Evolutionary conservation across 164 flowering plant species (phyloP).

Genomic region (Akebia trifoliata): DNA sequence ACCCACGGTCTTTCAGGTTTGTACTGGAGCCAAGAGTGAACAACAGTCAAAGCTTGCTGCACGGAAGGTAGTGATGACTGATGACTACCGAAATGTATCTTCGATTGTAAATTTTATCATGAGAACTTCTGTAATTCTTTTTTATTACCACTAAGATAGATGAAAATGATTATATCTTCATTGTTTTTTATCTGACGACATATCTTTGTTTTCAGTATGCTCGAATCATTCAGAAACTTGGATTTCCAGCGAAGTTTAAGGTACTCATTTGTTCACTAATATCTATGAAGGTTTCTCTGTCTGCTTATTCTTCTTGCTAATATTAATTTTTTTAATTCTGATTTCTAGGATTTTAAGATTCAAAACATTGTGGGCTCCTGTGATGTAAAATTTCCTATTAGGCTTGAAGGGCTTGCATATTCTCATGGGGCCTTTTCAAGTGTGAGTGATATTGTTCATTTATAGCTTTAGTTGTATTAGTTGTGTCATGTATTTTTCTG

Average conservation of each 20-base stretch:
- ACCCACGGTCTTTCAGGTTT: conserved; percentile 43
- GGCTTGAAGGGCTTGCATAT: conserved; percentile 82
- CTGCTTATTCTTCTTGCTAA: not conserved
- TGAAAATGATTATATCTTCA: not conserved
- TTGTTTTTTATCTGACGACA: not conserved
- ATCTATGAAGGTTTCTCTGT: too few species aligned
- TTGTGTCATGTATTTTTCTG: not conserved
- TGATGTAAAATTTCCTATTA: conserved; percentile 86
- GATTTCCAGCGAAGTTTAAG: conserved; percentile 89
- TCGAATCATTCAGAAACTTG: conserved; percentile 87
- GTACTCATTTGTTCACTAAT: conserved; percentile 27
- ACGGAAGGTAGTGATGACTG: conserved; percentile 66
- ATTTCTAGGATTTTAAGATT: conserved; percentile 75
- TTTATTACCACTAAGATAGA: not conserved
- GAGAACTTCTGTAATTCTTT: not conserved
- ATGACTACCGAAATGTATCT: too few species aligned
- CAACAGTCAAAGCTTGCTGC: conserved; percentile 88
- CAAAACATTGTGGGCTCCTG: conserved; percentile 95
- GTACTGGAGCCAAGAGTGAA: conserved; percentile 99
- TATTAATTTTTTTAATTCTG: not conserved
- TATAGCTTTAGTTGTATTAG: too few species aligned
- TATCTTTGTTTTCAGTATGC: conserved; percentile 57
- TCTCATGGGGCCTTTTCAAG: conserved; percentile 82
- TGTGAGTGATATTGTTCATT: conserved; percentile 38
- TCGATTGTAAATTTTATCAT: too few species aligned